Percentiles rank a stretch among this genome's conserved stretches.
Evolutionary conservation across 176 grass and related monocot genomes (phyloP).

Genomic region (Bolboschoenus planiculmis): DNA sequence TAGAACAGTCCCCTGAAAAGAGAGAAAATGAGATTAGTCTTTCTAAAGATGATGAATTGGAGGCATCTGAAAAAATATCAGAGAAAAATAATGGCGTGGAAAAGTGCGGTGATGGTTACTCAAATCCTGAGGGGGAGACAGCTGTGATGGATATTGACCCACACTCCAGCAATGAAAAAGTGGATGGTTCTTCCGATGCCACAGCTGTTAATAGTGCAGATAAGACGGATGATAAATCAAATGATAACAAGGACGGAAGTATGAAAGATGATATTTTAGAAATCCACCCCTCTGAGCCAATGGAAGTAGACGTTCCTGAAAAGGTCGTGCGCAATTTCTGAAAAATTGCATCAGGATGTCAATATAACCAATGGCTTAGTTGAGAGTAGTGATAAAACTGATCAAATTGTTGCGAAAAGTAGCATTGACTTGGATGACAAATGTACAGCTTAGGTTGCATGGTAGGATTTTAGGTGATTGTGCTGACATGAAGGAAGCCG

Average conservation of each 20-base stretch:
- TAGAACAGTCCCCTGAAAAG: neutral
- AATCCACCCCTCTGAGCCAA: neutral
- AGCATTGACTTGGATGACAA: neutral
- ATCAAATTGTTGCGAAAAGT: neutral
- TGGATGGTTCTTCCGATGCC: neutral
- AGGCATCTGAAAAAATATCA: neutral
- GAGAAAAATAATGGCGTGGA: neutral
- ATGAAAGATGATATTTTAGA: neutral
- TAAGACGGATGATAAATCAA: neutral
- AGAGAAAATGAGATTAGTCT: neutral
- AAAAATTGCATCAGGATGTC: neutral
- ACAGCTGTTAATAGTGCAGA: neutral
- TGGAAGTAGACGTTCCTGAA: conserved; percentile 9
- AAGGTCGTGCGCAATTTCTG: neutral
- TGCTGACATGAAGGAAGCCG: neutral
- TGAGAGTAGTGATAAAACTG: neutral
- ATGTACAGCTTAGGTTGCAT: neutral
- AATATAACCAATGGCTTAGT: neutral
- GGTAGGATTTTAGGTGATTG: neutral
- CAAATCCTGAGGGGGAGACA: neutral
- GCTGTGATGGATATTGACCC: conserved; percentile 6
- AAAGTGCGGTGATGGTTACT: neutral
- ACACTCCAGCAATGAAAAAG: neutral
- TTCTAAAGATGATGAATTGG: conserved; percentile 13
- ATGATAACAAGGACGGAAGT: neutral